Evolutionary conservation across 1,284 basidiomycete species (phyloP), one percentile per base, ranked within the genome.

Genomic region (Ustilago crameri): DNA sequence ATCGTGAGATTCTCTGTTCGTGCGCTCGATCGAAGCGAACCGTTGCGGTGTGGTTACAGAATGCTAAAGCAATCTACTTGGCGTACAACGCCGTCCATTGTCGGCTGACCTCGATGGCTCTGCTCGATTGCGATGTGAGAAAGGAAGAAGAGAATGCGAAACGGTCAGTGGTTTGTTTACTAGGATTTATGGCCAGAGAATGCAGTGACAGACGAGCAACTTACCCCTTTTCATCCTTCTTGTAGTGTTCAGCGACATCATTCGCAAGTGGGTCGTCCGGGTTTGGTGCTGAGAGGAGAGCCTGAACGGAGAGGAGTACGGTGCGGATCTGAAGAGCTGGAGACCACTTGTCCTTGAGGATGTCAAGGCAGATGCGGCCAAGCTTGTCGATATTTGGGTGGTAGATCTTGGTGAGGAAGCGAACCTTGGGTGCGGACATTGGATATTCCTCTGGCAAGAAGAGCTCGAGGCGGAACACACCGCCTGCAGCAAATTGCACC

Each of bases 311-410:
- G 51, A 99, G 88, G 35, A 99, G 87, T 55, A 99, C 95, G 0
- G 95, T 98, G 72, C 95, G 91, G 85, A 98, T 98, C 84, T 98
- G 96, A 22, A 98, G 88, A 0, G 95, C 95, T 10, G 95, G 95
- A 5, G 94, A 97, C 95, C 95, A 99, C 87, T 97, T 98, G 86
- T 98, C 95, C 87, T 98, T 98, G 80, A 98, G 87, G 79, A 98
- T 98, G 84, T 98, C 96, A 66, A 98, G 86, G 84, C 96, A 98
- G 85, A 98, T 98, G 23, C 95, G 89, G 26, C 95, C 95, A 41
- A 98, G 91, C 85, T 98, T 98, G 85, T 98, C 95, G 85, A 99
- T 99, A 85, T 99, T 99, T 35, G 96, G 96, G 85, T 99, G 96
- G 87, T 99, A 98, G 87, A 98, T 96, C 90, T 96, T 96, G 67